These are phyloP conservation scores for Carex cristatella DNA, from an alignment of 176 grass and related monocot species.

Conservation along the genomic window DNA sequence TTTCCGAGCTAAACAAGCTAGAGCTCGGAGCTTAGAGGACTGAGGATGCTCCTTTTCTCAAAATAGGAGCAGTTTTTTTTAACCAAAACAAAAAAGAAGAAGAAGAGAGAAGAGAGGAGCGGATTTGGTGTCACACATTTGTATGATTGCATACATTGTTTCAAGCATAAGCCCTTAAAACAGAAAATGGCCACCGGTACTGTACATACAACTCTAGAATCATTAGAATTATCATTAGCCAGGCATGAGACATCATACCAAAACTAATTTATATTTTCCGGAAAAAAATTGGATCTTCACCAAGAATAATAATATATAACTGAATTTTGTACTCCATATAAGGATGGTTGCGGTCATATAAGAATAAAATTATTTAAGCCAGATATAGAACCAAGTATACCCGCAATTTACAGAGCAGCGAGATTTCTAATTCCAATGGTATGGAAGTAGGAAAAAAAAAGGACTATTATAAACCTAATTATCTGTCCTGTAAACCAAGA, in stretches of 20 bases:
- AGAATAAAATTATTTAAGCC: not conserved
- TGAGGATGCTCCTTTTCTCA: no score
- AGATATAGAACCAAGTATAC: not conserved
- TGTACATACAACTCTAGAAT: not conserved
- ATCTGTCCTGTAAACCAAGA: constrained; percentile 54
- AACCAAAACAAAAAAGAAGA: no score
- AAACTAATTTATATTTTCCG: not conserved
- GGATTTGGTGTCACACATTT: no score
- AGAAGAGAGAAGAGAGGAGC: no score
- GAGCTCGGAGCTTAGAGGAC: no score
- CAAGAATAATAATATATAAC: not conserved
- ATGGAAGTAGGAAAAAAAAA: not conserved
- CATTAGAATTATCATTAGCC: not conserved
- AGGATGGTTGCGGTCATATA: not conserved
- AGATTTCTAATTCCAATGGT: no score
- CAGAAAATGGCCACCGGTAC: not conserved
- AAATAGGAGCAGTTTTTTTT: no score
- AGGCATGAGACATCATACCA: not conserved
- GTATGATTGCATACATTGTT: not conserved
- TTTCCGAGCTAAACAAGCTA: no score
- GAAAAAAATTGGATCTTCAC: not conserved
- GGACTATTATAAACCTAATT: not conserved
- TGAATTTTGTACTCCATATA: not conserved
- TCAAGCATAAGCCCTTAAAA: not conserved
- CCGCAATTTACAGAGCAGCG: not conserved